Evolutionary conservation across 208 protist species (phyloP).

Genomic region (Acanthamoeba royreba): DNA sequence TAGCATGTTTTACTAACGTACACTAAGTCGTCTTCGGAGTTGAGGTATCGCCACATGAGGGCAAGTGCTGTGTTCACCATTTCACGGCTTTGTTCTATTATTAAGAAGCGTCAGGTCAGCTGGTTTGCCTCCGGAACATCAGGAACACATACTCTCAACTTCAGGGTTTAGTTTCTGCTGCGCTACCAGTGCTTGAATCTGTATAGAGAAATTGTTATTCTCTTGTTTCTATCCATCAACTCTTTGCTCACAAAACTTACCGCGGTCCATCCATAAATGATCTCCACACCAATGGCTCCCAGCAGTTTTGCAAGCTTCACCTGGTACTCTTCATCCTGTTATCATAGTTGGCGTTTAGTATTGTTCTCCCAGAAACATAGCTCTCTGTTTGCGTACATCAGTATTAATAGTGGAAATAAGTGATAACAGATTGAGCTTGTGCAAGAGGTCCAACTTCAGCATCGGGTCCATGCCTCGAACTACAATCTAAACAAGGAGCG

Average conservation of each 20-base stretch:
- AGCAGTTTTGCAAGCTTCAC: neutral
- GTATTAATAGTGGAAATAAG: neutral
- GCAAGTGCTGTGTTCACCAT: neutral
- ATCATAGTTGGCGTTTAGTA: neutral
- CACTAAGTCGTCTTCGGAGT: neutral
- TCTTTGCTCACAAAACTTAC: too few relatives aligned
- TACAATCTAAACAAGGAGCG: neutral
- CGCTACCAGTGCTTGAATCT: neutral
- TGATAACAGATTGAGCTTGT: neutral
- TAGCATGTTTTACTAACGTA: too few relatives aligned
- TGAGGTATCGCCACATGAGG: neutral
- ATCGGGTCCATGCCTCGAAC: neutral
- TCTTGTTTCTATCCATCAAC: too few relatives aligned
- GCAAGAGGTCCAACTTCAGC: neutral
- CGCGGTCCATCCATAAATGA: slow-evolving; percentile 3
- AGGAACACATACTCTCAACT: neutral
- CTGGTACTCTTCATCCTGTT: neutral
- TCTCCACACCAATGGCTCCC: neutral
- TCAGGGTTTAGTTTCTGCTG: neutral
- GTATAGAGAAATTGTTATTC: neutral
- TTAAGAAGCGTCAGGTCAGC: neutral
- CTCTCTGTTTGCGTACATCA: too few relatives aligned
- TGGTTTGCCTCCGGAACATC: too few relatives aligned
- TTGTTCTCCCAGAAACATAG: too few relatives aligned
- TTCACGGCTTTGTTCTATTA: neutral